Evolutionary conservation across 1,284 basidiomycete genomes (phyloP), one percentile per base, ranked within the genome.

Genomic region (Marasmius fiardii): DNA sequence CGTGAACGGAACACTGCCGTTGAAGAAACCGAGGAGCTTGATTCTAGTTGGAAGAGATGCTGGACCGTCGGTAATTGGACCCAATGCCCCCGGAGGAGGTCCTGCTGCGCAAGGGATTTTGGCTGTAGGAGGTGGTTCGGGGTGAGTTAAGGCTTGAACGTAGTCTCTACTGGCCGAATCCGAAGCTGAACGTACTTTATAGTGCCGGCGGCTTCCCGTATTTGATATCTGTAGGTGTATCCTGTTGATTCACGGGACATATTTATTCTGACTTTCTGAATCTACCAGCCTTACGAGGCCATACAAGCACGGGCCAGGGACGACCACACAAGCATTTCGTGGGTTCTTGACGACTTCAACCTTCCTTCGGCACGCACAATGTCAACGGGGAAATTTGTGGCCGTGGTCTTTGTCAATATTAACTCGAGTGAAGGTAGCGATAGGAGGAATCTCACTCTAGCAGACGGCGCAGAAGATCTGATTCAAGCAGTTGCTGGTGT

Each of bases 11-110:
- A 78, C 83, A 2, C 74, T 94, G 14, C 92, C 92, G 0, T 72
- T 94, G 26, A 68, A 70, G 50, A 81, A 78, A 59, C 79, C 82
- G 12, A 72, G 78, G 50, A 82, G 70, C 51, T 71, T 92, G 26
- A 79, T 82, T 0, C 63, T 93, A 23, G 76, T 89, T 51, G 85
- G 78, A 11, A 78, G 85, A 45, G 91, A 92, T 67, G 85, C 90
- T n/a, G 89, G 85, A 1, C 89, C 90, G 0, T 80, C 82, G 4
- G 68, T 63, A 24, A 73, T 76, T 31, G 92, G 92, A 0, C 87
- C 92, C 1, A 94, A 93, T 69, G 80, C 82, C 47, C 93, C 83
- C 63, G 31, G 35, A 14, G 20, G 35, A 26, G 51, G 77, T 60
- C 82, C 78, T 39, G 83, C 83, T 18, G 72, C 75, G 52, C 81